phyloP scores from a whole-genome alignment of 2,329 filamentous ascomycete genomes.

The Scopulariopsis brevicaulis region DNA sequence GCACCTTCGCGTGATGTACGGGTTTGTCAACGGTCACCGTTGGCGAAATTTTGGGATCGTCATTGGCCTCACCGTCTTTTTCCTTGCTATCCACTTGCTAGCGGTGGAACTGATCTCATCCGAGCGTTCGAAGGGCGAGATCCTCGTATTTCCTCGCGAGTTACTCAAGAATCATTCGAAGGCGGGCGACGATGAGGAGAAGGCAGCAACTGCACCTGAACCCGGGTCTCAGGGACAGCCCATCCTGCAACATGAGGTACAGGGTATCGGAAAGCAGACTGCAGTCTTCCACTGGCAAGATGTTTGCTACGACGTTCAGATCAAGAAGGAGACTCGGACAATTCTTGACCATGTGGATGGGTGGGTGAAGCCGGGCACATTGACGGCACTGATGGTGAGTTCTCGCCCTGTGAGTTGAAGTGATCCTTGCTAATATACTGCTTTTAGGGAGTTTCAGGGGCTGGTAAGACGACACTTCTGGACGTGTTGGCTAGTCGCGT shows the following conservation, averaged over 20 bases:
- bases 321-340: slow-evolving; percentile 50
- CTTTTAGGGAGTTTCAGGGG: slow-evolving; percentile 21
- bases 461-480: slow-evolving; percentile 56
- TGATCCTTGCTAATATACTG: neutral
- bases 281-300: slow-evolving; percentile 58
- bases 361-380: slow-evolving; percentile 64
- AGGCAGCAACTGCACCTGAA: neutral
- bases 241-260: neutral
- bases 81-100: slow-evolving; percentile 34
- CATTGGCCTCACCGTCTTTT: slow-evolving; percentile 37
- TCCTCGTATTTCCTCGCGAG: slow-evolving; percentile 45
- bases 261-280: neutral
- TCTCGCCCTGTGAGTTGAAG: too few species aligned
- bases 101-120: slow-evolving; percentile 34
- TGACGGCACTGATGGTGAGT: slow-evolving; percentile 54
- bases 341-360: slow-evolving; percentile 63
- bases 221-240: neutral
- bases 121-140: slow-evolving; percentile 48
- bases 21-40: slow-evolving; percentile 35
- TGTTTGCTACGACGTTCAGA: slow-evolving; percentile 64
- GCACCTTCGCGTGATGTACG: slow-evolving; percentile 33
- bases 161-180: neutral
- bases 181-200: neutral
- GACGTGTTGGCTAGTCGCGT: slow-evolving; percentile 54
- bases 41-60: slow-evolving; percentile 57